These are phyloP conservation scores for Clarireedia homoeocarpa DNA, from an alignment of 2,329 filamentous ascomycete genomes.

Conservation along the genomic window DNA sequence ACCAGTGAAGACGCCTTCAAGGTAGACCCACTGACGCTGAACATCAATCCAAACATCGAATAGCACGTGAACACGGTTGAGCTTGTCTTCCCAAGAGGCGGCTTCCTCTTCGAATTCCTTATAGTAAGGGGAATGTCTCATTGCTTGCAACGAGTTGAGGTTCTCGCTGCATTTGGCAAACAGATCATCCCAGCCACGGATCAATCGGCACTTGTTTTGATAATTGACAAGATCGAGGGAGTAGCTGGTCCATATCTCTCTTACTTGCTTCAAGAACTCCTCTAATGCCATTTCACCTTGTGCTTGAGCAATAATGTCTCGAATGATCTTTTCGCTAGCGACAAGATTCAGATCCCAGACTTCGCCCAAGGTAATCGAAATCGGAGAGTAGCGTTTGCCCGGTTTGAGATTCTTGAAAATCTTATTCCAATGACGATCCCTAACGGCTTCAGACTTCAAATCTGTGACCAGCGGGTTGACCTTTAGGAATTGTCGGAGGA, in stretches of 20 bases:
- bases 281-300: conserved; percentile 98
- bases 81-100: conserved; percentile 91
- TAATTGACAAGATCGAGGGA: conserved; percentile 91
- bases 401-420: conserved; percentile 96
- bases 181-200: conserved; percentile 95
- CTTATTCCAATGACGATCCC: conserved; percentile 93
- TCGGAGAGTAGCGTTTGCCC: conserved; percentile 85
- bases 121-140: conserved; percentile 98
- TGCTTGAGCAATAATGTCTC: conserved; percentile 89
- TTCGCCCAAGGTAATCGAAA: conserved; percentile 93
- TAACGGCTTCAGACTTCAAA: conserved; percentile 91
- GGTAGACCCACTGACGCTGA: conserved; percentile 99
- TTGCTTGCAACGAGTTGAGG: conserved; percentile 92
- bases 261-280: conserved; percentile 92
- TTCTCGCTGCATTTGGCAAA: conserved; percentile 99
- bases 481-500: conserved; percentile 81
- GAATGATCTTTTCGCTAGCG: conserved; percentile 78
- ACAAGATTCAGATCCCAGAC: conserved; percentile 96
- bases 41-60: conserved; percentile 99
- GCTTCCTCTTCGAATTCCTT: conserved; percentile 99
- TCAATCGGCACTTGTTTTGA: conserved; percentile 95
- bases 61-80: conserved; percentile 92
- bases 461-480: conserved; percentile 84
- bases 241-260: conserved; percentile 95
- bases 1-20: conserved; percentile 97